Conservation (phyloP, 73 alveolate species). For the Symbiodinium natans region DNA sequence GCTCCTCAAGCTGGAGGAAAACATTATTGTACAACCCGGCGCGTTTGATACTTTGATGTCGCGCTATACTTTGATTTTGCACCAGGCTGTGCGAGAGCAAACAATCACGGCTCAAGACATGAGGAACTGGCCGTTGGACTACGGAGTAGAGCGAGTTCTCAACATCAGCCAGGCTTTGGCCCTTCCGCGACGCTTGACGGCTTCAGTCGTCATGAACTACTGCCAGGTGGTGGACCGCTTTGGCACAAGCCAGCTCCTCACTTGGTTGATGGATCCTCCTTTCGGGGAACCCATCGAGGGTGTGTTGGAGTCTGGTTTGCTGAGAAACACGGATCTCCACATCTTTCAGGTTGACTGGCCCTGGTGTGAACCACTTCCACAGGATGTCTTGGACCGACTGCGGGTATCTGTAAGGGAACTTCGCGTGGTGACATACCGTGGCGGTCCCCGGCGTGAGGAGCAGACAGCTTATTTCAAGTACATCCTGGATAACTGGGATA, state of each 20-base stretch:
- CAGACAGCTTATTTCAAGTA: constrained; percentile 87
- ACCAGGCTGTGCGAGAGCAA: constrained; percentile 38
- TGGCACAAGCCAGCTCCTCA: constrained; percentile 41
- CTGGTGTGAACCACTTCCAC: constrained; percentile 49
- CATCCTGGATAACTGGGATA: constrained; percentile 75
- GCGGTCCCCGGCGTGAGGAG: constrained; percentile 78
- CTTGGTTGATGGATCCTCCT: constrained; percentile 42
- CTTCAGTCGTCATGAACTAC: constrained; percentile 62
- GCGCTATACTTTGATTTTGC: constrained; percentile 41
- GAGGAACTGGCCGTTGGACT: constrained; percentile 38
- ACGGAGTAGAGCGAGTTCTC: constrained; percentile 34
- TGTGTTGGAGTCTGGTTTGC: constrained; percentile 38
- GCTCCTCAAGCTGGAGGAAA: constrained; percentile 62
- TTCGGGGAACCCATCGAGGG: constrained; percentile 19
- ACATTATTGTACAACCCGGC: constrained; percentile 34
- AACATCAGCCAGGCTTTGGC: constrained; percentile 31
- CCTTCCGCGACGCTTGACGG: not conserved
- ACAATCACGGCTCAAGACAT: not conserved
- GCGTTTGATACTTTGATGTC: constrained; percentile 66
- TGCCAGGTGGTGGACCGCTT: constrained; percentile 69
- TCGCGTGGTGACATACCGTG: constrained; percentile 29
- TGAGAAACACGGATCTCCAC: constrained; percentile 26
- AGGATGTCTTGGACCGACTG: not conserved
- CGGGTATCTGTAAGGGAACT: constrained; percentile 20
- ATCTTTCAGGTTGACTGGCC: constrained; percentile 84